Evolutionary conservation across 2,329 filamentous ascomycete species (phyloP).

Genomic region (Aureobasidium sp.): DNA sequence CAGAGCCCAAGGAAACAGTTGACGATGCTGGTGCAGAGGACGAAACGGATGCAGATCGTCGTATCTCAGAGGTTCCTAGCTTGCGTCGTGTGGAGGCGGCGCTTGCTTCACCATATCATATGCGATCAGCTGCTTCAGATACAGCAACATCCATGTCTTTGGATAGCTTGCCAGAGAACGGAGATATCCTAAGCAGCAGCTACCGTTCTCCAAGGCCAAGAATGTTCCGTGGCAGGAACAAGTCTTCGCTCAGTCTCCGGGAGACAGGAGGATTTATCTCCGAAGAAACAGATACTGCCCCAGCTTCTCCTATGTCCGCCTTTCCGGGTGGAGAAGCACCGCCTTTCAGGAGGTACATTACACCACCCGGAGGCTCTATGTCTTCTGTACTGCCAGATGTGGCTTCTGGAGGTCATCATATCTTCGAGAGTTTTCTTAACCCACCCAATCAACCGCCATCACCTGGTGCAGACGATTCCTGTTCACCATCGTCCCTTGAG

Average conservation of each 20-base stretch:
- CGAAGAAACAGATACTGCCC: conserved; percentile 20
- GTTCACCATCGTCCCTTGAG: conserved; percentile 81
- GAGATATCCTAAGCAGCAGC: conserved; percentile 9
- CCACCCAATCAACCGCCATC: conserved; percentile 29
- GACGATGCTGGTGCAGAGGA: not conserved
- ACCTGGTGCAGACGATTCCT: conserved; percentile 45
- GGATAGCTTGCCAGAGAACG: conserved; percentile 21
- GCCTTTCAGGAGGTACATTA: conserved; percentile 13
- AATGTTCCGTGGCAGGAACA: conserved; percentile 50
- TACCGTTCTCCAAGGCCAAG: conserved; percentile 28
- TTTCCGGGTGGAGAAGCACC: conserved; percentile 17
- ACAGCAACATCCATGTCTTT: conserved; percentile 22
- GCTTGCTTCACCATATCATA: conserved; percentile 20
- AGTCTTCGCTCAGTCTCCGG: conserved; percentile 70
- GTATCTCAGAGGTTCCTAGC: conserved; percentile 23
- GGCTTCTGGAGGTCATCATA: conserved; percentile 73
- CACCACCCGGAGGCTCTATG: conserved; percentile 7
- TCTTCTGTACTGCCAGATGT: conserved; percentile 9
- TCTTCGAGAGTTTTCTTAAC: conserved; percentile 72
- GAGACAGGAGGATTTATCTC: conserved; percentile 69
- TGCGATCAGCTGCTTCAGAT: conserved; percentile 24
- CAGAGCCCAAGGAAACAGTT: conserved; percentile 1
- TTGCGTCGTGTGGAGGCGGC: conserved; percentile 17
- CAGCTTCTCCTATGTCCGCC: conserved; percentile 23
- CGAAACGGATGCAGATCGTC: conserved; percentile 1